Evolutionary conservation across 1,139 yeast genomes (phyloP), one percentile per base, ranked within the genome.

Genomic region (Zygosaccharomyces sapae): DNA sequence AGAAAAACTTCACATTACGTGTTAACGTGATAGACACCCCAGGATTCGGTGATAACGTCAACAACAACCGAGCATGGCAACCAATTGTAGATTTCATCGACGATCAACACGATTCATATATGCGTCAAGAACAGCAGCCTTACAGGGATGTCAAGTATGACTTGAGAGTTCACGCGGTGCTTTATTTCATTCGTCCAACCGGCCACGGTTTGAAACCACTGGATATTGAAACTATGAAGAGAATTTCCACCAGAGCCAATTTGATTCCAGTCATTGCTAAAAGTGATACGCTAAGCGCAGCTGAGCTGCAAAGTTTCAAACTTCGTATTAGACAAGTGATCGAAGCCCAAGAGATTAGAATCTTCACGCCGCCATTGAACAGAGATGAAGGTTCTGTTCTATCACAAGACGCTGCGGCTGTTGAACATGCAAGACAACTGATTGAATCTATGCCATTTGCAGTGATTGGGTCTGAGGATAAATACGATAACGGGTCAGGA

Each of bases 111-210:
- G 96, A 92, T 69, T 77, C 86, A 27, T 90, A 72, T 66, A 86
- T 92, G 95, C 83, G 87, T 64, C 98, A 94, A 71, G 97, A 92
- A 68, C 95, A 89, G 68, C 98, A 94, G 71, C 98, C 98, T 33
- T 68, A 70, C 50, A 83, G 98, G 68, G 59, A 54, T 3, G 74
- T 73, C 49, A 80, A 76, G 63, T 83, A 81, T 61, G 98, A 94
- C 69, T 73, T 89, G 68, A 79, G 98, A 58, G 97, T 92, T 31
- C 97, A 92, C 64, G 97, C 95, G 3, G 90, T 96, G 68, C 75
- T 92, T 53, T 92, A 92, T 71, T 92, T 92, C 66, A 87, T 92
- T 58, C 82, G 96, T 61, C 98, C 98, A 48, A 87, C 97, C 1
- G 98, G 97, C 38, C 97, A 90, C 68, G 81, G 95, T 38, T 75